Evolutionary conservation across 257 asterid genomes (phyloP), one percentile per base, ranked within the genome.

Genomic region (Leptodermis oblonga): DNA sequence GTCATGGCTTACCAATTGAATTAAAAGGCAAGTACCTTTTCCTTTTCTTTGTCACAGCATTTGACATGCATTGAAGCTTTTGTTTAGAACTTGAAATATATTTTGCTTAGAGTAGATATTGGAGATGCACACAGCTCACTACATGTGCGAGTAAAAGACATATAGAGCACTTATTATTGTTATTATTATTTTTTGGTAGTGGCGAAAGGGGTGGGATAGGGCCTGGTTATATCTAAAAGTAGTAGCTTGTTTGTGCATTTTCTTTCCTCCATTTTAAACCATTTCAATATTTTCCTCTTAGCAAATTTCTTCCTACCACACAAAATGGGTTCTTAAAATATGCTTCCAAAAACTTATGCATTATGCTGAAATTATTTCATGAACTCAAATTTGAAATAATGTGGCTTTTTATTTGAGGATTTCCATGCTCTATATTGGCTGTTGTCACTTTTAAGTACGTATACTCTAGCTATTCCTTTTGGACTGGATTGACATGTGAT

Each of bases 1-100:
- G 99, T 65, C 99, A 94, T 81, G 99, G 99, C 70, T 77, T 90
- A 80, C 99, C 99, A 70, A 94, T 94, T 65, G 99, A 94, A 88
- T 83, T 94, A 79, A 94, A 94, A 94, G 99, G 99, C 82, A 78
- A 85, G 92, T 78, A 36, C 3, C 45, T 31, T 22, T 63, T 63
- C 42, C 5, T 1, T n/a, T 28, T 43, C 52, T 55, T 17, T 31
- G 11, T 33, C 34, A 34, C 26, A 42, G 23, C 14, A 14, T 30
- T 49, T 28, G 20, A 28, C 48, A 36, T 13, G 33, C 25, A 15
- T 13, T 65, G 60, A 64, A 36, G 56, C 48, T 34, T 53, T 53
- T 51, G 33, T 33, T 41, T 13, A 53, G 65, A 31, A 62, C 26
- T 11, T 51, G 31, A 33, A 25, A 5, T 23, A 52, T 53, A 23